Evolutionary conservation across 768 basidiomycete genomes (phyloP).

Genomic region (Boletus rex-veris): DNA sequence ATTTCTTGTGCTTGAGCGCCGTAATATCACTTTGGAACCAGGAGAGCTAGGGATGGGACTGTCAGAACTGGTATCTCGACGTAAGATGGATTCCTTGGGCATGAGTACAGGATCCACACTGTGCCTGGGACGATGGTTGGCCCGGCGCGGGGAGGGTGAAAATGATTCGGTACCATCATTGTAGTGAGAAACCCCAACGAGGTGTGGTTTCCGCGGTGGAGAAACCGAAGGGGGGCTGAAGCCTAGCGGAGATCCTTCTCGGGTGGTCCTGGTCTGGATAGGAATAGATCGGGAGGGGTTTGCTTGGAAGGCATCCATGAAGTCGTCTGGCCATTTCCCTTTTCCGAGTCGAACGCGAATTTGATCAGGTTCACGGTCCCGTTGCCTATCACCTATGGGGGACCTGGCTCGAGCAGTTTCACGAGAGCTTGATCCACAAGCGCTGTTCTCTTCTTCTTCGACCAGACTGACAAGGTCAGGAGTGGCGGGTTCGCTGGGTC

Average conservation of each 20-base stretch:
- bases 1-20: constrained; percentile 57
- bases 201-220: constrained; percentile 55
- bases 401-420: constrained; percentile 25
- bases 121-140: constrained; percentile 62
- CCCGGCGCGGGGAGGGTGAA: constrained; percentile 41
- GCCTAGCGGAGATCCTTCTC: constrained; percentile 18
- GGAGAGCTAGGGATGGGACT: constrained; percentile 34
- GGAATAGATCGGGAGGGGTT: constrained; percentile 31
- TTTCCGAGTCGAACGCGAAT: constrained; percentile 58
- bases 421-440: constrained; percentile 47
- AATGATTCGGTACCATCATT: constrained; percentile 48
- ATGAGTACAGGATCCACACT: constrained; percentile 54
- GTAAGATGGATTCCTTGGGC: constrained; percentile 46
- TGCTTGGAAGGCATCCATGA: constrained; percentile 55
- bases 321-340: constrained; percentile 83
- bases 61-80: constrained; percentile 61
- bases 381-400: constrained; percentile 18
- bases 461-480: constrained; percentile 64
- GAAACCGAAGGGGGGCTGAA: constrained; percentile 40
- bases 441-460: constrained; percentile 61
- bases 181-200: constrained; percentile 42
- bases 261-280: constrained; percentile 18
- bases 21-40: constrained; percentile 45
- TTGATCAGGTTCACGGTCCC: constrained; percentile 30
- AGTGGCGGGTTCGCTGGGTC: constrained; percentile 57